These are phyloP conservation scores for Begonia masoniana DNA, from an alignment of 306 rosid genomes.

Conservation along the genomic window DNA sequence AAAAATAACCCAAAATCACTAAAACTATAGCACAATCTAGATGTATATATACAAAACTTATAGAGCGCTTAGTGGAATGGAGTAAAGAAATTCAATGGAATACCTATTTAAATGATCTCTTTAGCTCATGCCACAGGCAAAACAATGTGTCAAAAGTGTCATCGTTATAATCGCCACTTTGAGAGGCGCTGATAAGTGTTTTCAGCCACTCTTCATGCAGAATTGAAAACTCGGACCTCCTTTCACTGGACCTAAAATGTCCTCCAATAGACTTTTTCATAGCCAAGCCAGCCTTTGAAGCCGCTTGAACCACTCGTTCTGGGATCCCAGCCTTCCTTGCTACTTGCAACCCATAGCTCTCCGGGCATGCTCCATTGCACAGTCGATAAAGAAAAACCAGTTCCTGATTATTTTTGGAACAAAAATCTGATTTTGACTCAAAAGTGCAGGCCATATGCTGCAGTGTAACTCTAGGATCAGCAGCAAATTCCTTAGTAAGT, in stretches of 20 bases:
- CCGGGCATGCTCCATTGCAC: constrained; percentile 67
- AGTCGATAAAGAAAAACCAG: constrained; percentile 75
- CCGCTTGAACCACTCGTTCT: constrained; percentile 43
- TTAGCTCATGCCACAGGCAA: constrained; percentile 64
- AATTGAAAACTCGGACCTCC: constrained; percentile 73
- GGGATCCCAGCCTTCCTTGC: constrained; percentile 94
- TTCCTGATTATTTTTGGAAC: constrained; percentile 35
- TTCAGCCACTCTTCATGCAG: constrained; percentile 88
- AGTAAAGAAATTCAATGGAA: no score
- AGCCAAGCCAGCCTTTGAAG: constrained; percentile 61
- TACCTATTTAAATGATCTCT: constrained; percentile 35
- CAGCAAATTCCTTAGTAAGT: constrained; percentile 77
- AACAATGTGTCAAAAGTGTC: constrained; percentile 55
- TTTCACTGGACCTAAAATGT: constrained; percentile 55
- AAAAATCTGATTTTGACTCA: constrained; percentile 34
- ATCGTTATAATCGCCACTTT: constrained; percentile 24
- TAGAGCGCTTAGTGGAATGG: no score
- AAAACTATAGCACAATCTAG: no score
- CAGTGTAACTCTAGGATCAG: constrained; percentile 78
- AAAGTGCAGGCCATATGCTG: constrained; percentile 94
- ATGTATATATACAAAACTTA: no score
- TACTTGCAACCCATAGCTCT: constrained; percentile 91
- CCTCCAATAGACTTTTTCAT: constrained; percentile 55
- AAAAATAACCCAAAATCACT: no score
- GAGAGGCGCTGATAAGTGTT: constrained; percentile 38